Base-by-base conservation (phyloP, 2,329 filamentous ascomycete species). In the Colletotrichum melonis region DNA sequence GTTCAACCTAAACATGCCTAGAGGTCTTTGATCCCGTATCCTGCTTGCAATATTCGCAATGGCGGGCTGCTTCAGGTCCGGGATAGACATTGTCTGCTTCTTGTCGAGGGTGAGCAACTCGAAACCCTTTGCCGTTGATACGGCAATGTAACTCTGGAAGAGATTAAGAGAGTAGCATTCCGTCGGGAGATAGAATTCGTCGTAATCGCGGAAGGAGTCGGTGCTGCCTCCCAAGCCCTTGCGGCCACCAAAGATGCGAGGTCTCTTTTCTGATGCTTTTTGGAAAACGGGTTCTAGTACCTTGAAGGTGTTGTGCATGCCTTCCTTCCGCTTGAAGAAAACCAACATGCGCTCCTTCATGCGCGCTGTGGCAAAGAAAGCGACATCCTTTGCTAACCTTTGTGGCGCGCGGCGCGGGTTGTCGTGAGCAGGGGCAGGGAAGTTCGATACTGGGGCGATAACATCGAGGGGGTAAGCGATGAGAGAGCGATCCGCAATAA, bases 261-360 rank as follows among this genome's bases (percentile, higher is more conserved):
- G 90, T 78, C 92, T 94, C 86, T 94, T 96, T 79, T 97, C 94
- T 0, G 94, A 92, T 1, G 95, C 93, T 80, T 98, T 98, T 77
- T 98, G 95, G 79, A 97, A 94, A 30, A 99, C 95, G 0, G 97
- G 97, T 81, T 99, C 97, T 9, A 99, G 90, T 14, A 99, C 95
- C 85, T 95, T 98, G 89, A 99, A 98, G 0, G 94, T 97, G 28
- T 95, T 98, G 78, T 95, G 94, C 74, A 98, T 88, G 32, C 93
- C 93, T 81, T 98, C 97, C 75, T 95, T 94, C 81, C 97, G 97
- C 85, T 98, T 98, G 89, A 98, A 99, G 82, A 99, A 96, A 32
- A 99, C 92, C 8, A 99, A 87, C 76, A 93, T 95, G 8, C 97
- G 91, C 74, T 99, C 97, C 86, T 99, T 99, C 95, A 99, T 98